These are phyloP conservation scores for Hordeum marinum DNA, from an alignment of 176 grass and related monocot species.

Conservation along the genomic window DNA sequence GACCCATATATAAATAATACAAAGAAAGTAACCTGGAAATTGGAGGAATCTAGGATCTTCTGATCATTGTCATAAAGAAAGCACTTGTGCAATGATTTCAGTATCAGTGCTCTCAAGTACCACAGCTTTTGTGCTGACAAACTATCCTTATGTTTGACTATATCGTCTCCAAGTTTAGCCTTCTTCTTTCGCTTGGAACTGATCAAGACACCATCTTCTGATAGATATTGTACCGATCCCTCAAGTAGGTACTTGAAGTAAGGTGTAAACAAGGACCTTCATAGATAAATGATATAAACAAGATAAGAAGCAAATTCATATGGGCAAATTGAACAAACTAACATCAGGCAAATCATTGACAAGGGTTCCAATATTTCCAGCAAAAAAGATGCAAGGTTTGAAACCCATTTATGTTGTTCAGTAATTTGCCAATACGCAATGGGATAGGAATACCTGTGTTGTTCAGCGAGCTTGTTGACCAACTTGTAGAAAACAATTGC, in stretches of 20 bases:
- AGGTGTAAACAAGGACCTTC: constrained; percentile 88
- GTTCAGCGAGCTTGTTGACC: constrained; percentile 67
- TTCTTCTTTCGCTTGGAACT: constrained; percentile 70
- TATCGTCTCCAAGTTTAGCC: constrained; percentile 45
- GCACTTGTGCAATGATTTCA: constrained; percentile 81
- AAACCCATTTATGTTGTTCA: neutral
- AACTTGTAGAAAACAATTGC: constrained; percentile 80
- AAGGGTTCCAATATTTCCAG: neutral
- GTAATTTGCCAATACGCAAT: neutral
- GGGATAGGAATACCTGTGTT: constrained; percentile 59
- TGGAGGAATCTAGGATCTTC: constrained; percentile 69
- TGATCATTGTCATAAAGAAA: constrained; percentile 83
- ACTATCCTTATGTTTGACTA: constrained; percentile 46
- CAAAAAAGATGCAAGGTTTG: neutral
- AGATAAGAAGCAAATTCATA: neutral
- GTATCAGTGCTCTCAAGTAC: constrained; percentile 72
- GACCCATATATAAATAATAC: neutral
- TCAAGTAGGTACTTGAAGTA: constrained; percentile 94
- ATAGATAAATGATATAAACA: constrained; percentile 21
- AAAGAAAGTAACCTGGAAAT: constrained; percentile 60
- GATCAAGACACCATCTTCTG: constrained; percentile 39
- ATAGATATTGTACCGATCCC: constrained; percentile 62
- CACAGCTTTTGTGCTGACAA: constrained; percentile 48
- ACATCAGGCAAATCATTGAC: neutral
- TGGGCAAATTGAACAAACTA: neutral